Evolutionary conservation across 169 alveolate species (phyloP).

Genomic region (Eimeria praecox): DNA sequence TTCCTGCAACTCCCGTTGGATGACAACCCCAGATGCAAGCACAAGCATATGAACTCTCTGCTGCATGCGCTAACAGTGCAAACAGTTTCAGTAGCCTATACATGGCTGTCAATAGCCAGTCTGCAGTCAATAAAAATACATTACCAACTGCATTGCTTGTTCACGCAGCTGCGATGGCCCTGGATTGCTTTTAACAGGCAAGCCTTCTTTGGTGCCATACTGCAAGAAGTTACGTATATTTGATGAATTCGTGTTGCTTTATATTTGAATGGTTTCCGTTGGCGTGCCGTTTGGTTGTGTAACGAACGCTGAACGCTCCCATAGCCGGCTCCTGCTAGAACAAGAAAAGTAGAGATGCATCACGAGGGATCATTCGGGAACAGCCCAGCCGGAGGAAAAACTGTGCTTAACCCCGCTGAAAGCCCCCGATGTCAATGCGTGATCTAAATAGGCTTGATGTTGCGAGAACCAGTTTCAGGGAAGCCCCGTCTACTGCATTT

Average conservation of each 20-base stretch:
- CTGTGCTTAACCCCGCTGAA: background rate
- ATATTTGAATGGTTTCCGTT: background rate
- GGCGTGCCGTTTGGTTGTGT: background rate
- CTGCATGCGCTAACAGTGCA: too few relatives aligned
- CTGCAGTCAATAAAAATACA: too few relatives aligned
- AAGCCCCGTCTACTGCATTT: background rate
- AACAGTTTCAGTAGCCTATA: too few relatives aligned
- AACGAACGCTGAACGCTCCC: background rate
- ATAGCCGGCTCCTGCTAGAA: background rate
- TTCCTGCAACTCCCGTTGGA: too few relatives aligned
- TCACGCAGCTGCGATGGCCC: background rate
- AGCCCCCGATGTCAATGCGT: background rate
- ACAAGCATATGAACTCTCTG: too few relatives aligned
- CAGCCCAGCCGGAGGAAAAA: background rate
- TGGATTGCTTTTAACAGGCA: background rate
- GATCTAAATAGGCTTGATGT: background rate
- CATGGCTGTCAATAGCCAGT: too few relatives aligned
- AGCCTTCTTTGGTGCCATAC: background rate
- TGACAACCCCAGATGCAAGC: too few relatives aligned
- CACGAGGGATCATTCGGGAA: background rate
- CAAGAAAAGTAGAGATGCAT: background rate
- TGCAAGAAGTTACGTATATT: background rate
- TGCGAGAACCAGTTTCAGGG: background rate
- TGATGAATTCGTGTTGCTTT: background rate
- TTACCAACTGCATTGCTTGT: too few relatives aligned